A percentile compares a stretch with the other conserved stretches of the same genome.
Conservation (phyloP, 441 rosid species). For the Erysimum pusillum region DNA sequence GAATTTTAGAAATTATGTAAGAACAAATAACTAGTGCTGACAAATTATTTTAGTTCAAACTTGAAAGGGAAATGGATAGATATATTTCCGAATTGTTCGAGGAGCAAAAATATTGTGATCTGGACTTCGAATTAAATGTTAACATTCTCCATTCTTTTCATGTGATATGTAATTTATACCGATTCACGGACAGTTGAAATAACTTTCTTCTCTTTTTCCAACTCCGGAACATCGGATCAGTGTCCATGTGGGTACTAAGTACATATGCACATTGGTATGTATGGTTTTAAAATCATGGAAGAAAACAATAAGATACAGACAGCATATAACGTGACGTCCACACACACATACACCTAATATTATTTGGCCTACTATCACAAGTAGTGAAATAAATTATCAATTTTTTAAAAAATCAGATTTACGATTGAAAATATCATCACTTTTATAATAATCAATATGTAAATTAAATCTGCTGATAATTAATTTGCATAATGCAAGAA, state of each 20-base stretch:
- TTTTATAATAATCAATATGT: not conserved
- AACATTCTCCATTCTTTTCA: not conserved
- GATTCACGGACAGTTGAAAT: slow-evolving; percentile 12
- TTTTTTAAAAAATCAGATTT: too few relatives aligned
- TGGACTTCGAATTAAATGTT: not conserved
- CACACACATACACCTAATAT: not conserved
- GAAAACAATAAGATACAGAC: not conserved
- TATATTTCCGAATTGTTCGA: not conserved
- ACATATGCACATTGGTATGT: not conserved
- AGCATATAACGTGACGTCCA: not conserved
- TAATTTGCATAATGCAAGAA: not conserved
- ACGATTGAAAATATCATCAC: not conserved
- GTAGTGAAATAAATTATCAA: not conserved
- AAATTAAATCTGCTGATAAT: not conserved
- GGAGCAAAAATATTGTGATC: not conserved
- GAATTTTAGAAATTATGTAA: not conserved
- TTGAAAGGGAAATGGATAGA: not conserved
- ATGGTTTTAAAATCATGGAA: not conserved
- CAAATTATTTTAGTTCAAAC: not conserved
- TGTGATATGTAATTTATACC: slow-evolving; percentile 17
- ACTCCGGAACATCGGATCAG: not conserved
- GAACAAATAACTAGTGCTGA: not conserved
- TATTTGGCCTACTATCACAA: slow-evolving; percentile 7
- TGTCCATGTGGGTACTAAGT: not conserved
- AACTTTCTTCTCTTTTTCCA: not conserved